Percentiles rank a stretch among this genome's conserved stretches.
phyloP scores from a whole-genome alignment of 106 monocot species.

The Dactylorhiza incarnata region DNA sequence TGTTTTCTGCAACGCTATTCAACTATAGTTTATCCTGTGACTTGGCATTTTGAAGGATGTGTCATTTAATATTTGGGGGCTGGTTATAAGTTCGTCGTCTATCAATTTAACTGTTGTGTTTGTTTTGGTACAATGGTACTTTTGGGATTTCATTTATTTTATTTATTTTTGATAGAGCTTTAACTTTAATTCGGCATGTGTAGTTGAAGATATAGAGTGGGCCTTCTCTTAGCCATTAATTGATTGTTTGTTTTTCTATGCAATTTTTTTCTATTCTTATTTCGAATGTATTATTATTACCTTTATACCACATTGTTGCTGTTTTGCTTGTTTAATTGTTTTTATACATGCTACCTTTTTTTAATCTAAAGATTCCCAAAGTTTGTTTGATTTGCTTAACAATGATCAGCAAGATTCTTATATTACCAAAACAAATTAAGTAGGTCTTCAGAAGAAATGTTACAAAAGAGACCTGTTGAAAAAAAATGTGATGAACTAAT shows the following conservation, averaged over 20 bases:
- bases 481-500: not conserved
- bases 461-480: not conserved
- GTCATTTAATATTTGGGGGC: not conserved
- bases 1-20: not conserved
- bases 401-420: too few relatives aligned
- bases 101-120: not conserved
- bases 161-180: not conserved
- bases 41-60: not conserved
- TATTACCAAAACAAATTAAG: not conserved
- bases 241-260: not conserved
- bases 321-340: not conserved
- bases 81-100: not conserved
- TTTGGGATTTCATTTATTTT: not conserved
- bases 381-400: not conserved
- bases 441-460: not conserved
- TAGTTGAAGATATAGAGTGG: not conserved
- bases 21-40: not conserved
- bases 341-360: not conserved
- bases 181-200: not conserved
- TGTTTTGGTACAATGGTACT: not conserved
- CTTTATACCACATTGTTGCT: too few relatives aligned
- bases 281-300: not conserved
- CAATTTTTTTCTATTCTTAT: not conserved
- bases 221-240: not conserved
- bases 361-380: too few relatives aligned